Conservation (phyloP, 2,329 filamentous ascomycete genomes). For the Penicillium sp. region DNA sequence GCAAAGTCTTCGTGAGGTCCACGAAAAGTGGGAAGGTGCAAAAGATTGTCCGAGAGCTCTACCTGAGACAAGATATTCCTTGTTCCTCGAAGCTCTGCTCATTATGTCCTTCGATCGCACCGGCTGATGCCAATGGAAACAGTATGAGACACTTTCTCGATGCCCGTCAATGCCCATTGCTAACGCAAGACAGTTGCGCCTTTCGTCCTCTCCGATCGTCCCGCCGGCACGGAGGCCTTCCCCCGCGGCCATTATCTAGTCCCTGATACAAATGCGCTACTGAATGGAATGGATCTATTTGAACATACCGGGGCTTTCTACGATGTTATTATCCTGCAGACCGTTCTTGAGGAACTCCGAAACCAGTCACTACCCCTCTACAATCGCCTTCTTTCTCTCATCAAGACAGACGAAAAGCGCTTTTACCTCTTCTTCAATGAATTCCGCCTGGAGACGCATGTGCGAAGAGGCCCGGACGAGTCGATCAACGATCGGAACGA, state of each 20-base stretch:
- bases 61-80: slow-evolving; percentile 92
- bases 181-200: slow-evolving; percentile 57
- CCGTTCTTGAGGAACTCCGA: slow-evolving; percentile 90
- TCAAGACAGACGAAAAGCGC: slow-evolving; percentile 92
- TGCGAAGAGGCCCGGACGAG: slow-evolving; percentile 69
- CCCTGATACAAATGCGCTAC: slow-evolving; percentile 90
- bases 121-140: slow-evolving; percentile 71
- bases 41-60: slow-evolving; percentile 96
- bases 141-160: slow-evolving; percentile 46
- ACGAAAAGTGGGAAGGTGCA: slow-evolving; percentile 96
- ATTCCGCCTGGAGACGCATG: slow-evolving; percentile 86
- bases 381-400: slow-evolving; percentile 83
- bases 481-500: slow-evolving; percentile 96
- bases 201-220: slow-evolving; percentile 83
- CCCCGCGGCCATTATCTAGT: slow-evolving; percentile 88
- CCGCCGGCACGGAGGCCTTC: slow-evolving; percentile 75
- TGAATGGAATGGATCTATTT: slow-evolving; percentile 95
- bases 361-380: slow-evolving; percentile 92
- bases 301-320: slow-evolving; percentile 88
- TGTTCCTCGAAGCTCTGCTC: slow-evolving; percentile 89
- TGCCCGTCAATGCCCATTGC: slow-evolving; percentile 9
- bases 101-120: slow-evolving; percentile 67
- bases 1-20: slow-evolving; percentile 92
- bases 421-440: slow-evolving; percentile 99
- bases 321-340: slow-evolving; percentile 94